Evolutionary conservation across 345 rosid genomes (phyloP), one percentile per base, ranked within the genome.

Genomic region (Citrus hindsii): DNA sequence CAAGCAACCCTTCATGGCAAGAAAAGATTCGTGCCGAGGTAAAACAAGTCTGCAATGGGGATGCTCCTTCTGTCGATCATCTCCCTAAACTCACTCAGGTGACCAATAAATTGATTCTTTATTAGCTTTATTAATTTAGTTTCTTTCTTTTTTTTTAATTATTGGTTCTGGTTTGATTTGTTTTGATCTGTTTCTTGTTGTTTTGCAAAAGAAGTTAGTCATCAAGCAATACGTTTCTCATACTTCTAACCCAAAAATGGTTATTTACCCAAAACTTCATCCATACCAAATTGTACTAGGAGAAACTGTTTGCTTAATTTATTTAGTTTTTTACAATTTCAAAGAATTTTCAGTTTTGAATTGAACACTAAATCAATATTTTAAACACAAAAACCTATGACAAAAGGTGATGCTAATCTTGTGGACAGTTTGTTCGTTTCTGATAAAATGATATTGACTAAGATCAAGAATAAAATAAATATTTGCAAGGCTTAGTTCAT

Each of bases 1-100:
- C 98, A 27, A 88, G 87, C 81, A 89, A 92, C 77, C 94, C 98
- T 35, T n/a, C 76, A 24, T 96, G 99, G 99, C 99, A 96, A 79
- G 89, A 96, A 9, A 92, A 86, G 67, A 90, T 92, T 25, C 82
- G 99, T 0, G 83, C 73, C 16, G 93, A 96, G 84, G 84, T 96
- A 16, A 79, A 79, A 4, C 84, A 86, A 46, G 92, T 94, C 87
- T 94, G 91, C 87, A 87, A 88, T 69, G 93, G 89, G 21, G 84
- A 83, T 74, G 74, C 84, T 68, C 94, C 93, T 9, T 79, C 92
- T n/a, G 64, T 89, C 69, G 93, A 92, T 32, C 95, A 92, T 56
- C 94, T 96, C 69, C 79, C 98, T 64, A 90, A 89, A 72, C 89
- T 94, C 82, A 82, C 92, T 22, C 37, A 84, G 91, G 99, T 96